These are phyloP conservation scores for Allantophomopsis cytisporea DNA, from an alignment of 2,329 filamentous ascomycete genomes.

Conservation along the genomic window DNA sequence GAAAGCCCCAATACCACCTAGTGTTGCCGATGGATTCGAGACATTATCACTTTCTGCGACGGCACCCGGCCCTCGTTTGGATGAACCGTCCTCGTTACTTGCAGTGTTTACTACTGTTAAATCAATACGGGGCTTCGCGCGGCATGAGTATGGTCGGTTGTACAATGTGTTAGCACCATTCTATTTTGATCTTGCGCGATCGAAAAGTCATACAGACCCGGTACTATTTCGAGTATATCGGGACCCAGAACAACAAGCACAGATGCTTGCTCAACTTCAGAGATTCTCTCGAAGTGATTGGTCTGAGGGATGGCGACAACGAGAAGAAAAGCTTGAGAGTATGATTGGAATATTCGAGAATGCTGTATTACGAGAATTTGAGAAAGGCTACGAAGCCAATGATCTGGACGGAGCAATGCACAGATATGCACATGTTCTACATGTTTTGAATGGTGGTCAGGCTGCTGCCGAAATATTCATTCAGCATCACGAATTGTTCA, in stretches of 20 bases:
- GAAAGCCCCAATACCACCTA: conserved; percentile 13
- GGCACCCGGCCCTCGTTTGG: conserved; percentile 22
- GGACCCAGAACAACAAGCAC: conserved; percentile 81
- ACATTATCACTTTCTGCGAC: conserved; percentile 40
- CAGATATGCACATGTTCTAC: conserved; percentile 76
- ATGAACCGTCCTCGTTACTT: conserved; percentile 52
- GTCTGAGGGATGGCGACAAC: conserved; percentile 55
- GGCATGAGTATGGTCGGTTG: conserved; percentile 81
- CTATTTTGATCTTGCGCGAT: conserved; percentile 67
- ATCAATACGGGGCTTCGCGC: conserved; percentile 73
- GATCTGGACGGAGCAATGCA: conserved; percentile 84
- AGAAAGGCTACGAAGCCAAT: conserved; percentile 78
- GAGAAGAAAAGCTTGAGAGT: conserved; percentile 57
- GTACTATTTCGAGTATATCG: conserved; percentile 76
- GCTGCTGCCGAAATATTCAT: conserved; percentile 76
- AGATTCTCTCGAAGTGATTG: conserved; percentile 72
- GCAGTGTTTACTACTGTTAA: conserved; percentile 55
- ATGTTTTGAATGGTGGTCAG: conserved; percentile 66
- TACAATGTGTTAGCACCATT: conserved; percentile 83
- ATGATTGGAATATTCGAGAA: conserved; percentile 82
- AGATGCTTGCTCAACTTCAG: conserved; percentile 71
- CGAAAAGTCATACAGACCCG: conserved; percentile 64
- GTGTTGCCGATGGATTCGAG: conserved; percentile 62
- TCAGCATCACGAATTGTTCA: conserved; percentile 75
- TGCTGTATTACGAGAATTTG: conserved; percentile 81